A percentile compares a stretch with the other conserved stretches of the same genome.
Conservation (phyloP, 371 early-diverging fungal genomes). For the Mortierella sp. region DNA sequence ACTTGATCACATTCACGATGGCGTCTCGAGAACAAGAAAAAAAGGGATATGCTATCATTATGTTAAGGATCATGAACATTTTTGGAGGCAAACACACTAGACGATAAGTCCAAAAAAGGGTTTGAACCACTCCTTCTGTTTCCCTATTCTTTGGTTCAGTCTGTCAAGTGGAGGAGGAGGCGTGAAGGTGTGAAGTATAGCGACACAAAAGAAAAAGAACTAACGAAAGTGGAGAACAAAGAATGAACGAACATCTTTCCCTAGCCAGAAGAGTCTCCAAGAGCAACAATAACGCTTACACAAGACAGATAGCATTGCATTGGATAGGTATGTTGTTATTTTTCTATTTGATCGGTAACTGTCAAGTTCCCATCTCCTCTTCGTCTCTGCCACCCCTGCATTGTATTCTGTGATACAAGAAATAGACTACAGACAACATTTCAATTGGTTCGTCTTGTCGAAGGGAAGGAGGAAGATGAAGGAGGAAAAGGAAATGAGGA, state of each 20-base stretch:
- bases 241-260: neutral
- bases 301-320: neutral
- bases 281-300: neutral
- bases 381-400: neutral
- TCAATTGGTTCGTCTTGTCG: neutral
- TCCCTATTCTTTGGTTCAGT: neutral
- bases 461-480: neutral
- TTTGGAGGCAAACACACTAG: slow-evolving; percentile 4
- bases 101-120: neutral
- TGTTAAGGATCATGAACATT: neutral
- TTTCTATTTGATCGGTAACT: neutral
- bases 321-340: neutral
- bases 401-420: slow-evolving; percentile 5
- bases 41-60: neutral
- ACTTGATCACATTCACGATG: neutral
- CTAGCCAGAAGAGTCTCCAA: neutral
- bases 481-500: neutral
- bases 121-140: neutral
- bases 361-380: neutral
- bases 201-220: neutral
- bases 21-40: neutral
- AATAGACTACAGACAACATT: neutral
- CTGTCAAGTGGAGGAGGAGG: neutral
- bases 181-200: neutral
- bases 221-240: neutral